These are phyloP conservation scores for Yamadazyma jaroonii DNA, from an alignment of 1,139 yeast species.

Conservation along the genomic window DNA sequence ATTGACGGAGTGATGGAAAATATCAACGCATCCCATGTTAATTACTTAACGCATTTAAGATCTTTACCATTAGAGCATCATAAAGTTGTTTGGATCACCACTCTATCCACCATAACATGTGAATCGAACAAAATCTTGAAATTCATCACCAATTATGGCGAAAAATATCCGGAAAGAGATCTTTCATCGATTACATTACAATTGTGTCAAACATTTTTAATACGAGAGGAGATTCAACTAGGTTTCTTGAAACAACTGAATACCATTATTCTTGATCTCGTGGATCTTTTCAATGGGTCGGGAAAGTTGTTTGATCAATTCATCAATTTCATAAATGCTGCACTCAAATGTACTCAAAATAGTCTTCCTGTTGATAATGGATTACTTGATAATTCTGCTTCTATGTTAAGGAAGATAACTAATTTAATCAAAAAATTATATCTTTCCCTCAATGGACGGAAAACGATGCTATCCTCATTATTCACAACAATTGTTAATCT, in stretches of 20 bases:
- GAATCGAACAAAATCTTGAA: neutral
- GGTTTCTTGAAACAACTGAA: neutral
- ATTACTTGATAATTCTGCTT: conserved; percentile 6
- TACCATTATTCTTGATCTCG: neutral
- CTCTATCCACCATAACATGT: neutral
- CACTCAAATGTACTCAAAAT: neutral
- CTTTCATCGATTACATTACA: neutral
- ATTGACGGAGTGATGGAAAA: neutral
- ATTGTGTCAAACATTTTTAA: conserved; percentile 1
- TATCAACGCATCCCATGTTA: conserved; percentile 1
- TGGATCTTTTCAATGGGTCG: neutral
- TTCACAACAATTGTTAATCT: conserved; percentile 4
- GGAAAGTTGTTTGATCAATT: neutral
- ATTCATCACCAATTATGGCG: neutral
- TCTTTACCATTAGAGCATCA: neutral
- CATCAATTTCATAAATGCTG: neutral
- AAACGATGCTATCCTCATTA: neutral
- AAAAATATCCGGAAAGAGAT: neutral
- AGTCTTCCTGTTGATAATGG: conserved; percentile 4
- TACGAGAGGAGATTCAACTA: conserved; percentile 3
- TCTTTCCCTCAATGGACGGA: neutral
- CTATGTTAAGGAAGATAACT: conserved; percentile 1
- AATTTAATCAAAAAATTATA: conserved; percentile 2
- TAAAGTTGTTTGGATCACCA: neutral
- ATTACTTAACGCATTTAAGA: neutral